Conservation (phyloP, 805 yeast genomes). For the Barnettozyma wickerhamii region DNA sequence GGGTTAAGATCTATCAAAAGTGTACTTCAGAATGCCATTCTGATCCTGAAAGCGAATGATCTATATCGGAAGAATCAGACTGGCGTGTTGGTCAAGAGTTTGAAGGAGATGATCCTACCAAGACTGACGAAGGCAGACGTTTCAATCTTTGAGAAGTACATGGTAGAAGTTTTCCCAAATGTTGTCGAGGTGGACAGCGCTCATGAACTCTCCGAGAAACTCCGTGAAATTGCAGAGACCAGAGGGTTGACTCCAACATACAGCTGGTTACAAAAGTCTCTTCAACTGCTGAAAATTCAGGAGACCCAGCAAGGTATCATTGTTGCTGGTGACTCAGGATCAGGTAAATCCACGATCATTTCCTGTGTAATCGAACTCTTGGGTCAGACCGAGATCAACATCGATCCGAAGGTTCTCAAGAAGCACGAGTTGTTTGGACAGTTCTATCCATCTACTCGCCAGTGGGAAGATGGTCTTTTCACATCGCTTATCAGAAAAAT, state of each 20-base stretch:
- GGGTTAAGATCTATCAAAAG: constrained; percentile 80
- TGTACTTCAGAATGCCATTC: constrained; percentile 56
- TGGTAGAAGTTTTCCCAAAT: constrained; percentile 27
- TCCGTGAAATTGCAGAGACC: constrained; percentile 27
- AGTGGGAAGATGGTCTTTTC: constrained; percentile 88
- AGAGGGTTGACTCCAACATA: constrained; percentile 32
- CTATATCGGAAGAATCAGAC: constrained; percentile 21
- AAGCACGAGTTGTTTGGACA: constrained; percentile 67
- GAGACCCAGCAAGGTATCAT: constrained; percentile 72
- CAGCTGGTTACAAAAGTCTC: constrained; percentile 48
- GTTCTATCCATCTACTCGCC: constrained; percentile 73
- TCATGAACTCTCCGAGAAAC: constrained; percentile 22
- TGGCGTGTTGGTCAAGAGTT: constrained; percentile 43
- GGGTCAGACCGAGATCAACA: constrained; percentile 34
- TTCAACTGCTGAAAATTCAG: constrained; percentile 61
- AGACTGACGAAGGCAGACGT: constrained; percentile 56
- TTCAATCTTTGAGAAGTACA: constrained; percentile 28
- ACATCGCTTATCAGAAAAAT: constrained; percentile 62
- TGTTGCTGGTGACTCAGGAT: constrained; percentile 70
- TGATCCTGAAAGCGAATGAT: constrained; percentile 27
- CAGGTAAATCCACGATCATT: constrained; percentile 66
- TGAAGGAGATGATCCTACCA: constrained; percentile 64
- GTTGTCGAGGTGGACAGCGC: constrained; percentile 22
- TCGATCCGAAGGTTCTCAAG: constrained; percentile 74
- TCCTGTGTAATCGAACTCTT: constrained; percentile 41